Base-by-base conservation (phyloP, 805 yeast genomes). In the Candida schatavii region DNA sequence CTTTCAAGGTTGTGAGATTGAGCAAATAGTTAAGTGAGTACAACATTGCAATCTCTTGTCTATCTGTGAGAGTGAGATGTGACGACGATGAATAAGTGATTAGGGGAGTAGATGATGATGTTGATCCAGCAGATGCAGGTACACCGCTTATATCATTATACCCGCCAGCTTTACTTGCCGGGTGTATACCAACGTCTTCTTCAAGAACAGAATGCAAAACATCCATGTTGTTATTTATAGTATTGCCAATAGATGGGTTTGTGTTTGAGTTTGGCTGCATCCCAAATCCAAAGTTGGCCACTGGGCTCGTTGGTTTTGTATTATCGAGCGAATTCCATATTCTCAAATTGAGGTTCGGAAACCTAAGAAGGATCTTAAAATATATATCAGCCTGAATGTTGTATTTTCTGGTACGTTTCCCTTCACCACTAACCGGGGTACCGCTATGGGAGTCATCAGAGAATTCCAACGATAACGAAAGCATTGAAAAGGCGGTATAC, bases 1-100 rank as follows among this genome's bases (percentile, higher is more conserved):
- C 51, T 5, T 43, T 45, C 29, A 61, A 35, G 20, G 46, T 50
- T 3, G 43, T 39, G 20, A 56, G 43, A 15, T 49, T 47, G 15
- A 59, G 45, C 15, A 61, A 39, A 41, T 52, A 50, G 37, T 61
- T 62, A 5, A 65, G 37, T 1, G 57, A 39, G 33, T 47, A 64
- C 44, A 63, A 35, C 37, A 64, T 48, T 3, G 69, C 51, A 4
- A 64, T 46, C 44, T 65, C 69, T 38, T 58, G 65, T 40, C 70
- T 50, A 32, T 55, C 53, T 23, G 29, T 23, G 13, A 51, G 26
- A 9, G 37, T 33, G 41, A 36, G 14, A 25, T 28, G 42, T 46
- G 14, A 33, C 15, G n/a, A 37, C 37, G 3, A 25, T 18, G 3
- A 19, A 31, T n/a, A 23, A 23, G 7, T 23, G 15, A 7, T 11